Conservation (phyloP, 768 basidiomycete species). For the Boletus rufocinnamomeus region DNA sequence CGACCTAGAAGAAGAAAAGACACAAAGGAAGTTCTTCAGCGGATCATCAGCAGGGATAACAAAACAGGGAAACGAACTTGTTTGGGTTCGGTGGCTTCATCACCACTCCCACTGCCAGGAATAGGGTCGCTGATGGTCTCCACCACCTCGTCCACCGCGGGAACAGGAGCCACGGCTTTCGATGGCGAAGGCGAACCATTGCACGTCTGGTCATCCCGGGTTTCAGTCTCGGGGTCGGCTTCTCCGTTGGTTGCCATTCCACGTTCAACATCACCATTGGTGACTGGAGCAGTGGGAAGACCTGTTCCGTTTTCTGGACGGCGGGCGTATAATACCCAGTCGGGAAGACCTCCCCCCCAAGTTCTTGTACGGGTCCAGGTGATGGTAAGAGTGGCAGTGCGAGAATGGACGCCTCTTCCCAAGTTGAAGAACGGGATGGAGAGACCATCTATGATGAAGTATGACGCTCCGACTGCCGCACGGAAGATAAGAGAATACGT, state of each 20-base stretch:
- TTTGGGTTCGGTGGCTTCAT: neutral
- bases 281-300: neutral
- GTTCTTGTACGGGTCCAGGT: constrained; percentile 44
- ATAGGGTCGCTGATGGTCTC: neutral
- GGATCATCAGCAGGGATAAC: neutral
- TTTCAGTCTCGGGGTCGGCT: neutral
- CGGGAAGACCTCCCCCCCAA: constrained; percentile 34
- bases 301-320: constrained; percentile 17
- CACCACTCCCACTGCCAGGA: neutral
- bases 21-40: constrained; percentile 21
- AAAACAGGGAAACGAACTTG: constrained; percentile 26
- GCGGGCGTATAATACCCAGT: constrained; percentile 46
- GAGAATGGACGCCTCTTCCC: constrained; percentile 48
- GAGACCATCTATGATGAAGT: constrained; percentile 52
- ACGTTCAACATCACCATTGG: constrained; percentile 22
- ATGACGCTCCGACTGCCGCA: neutral
- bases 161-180: neutral
- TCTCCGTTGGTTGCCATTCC: constrained; percentile 12
- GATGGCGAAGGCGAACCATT: neutral
- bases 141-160: neutral
- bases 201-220: neutral
- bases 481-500: constrained; percentile 29
- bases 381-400: constrained; percentile 47
- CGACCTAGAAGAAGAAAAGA: constrained; percentile 16
- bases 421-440: constrained; percentile 69